A percentile compares a stretch with the other conserved stretches of the same genome.
Evolutionary conservation across 805 yeast genomes (phyloP).

Genomic region (Helenozyma baotianmanensis): DNA sequence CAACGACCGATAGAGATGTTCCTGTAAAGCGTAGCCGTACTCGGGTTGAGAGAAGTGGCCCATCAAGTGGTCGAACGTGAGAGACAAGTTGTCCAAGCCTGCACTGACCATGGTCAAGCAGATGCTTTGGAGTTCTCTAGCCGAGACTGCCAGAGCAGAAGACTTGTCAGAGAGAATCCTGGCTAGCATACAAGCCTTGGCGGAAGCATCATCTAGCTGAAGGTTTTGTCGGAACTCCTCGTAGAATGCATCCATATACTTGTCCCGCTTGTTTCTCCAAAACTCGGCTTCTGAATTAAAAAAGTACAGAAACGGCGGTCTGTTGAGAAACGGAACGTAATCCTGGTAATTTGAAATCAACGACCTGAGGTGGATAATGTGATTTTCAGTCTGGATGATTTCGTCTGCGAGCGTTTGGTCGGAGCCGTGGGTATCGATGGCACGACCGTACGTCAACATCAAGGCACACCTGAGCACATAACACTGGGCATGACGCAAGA

Average conservation of each 20-base stretch:
- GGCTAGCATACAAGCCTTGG: conserved; percentile 30
- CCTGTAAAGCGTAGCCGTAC: conserved; percentile 37
- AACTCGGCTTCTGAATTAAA: conserved; percentile 11
- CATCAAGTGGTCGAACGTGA: conserved; percentile 55
- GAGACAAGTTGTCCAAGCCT: conserved; percentile 68
- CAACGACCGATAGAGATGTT: conserved; percentile 32
- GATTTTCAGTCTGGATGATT: conserved; percentile 52
- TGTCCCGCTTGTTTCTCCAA: conserved; percentile 40
- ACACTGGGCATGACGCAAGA: conserved; percentile 42
- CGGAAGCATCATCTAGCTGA: conserved; percentile 18
- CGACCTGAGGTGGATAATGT: conserved; percentile 53
- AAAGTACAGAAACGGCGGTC: conserved; percentile 15
- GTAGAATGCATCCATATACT: conserved; percentile 42
- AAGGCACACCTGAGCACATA: conserved; percentile 50
- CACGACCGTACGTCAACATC: conserved; percentile 48
- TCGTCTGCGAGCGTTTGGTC: conserved; percentile 42
- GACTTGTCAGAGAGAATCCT: conserved; percentile 10
- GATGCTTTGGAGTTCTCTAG: conserved; percentile 49
- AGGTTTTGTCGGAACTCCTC: conserved; percentile 11
- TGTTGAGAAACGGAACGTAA: conserved; percentile 45
- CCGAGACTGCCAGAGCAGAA: conserved; percentile 2
- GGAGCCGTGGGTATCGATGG: conserved; percentile 37
- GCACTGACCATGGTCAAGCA: conserved; percentile 78
- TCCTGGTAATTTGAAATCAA: conserved; percentile 54
- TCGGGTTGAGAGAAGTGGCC: conserved; percentile 51